These are phyloP conservation scores for Solanum clarkiae DNA, from an alignment of 257 asterid genomes.

Conservation along the genomic window DNA sequence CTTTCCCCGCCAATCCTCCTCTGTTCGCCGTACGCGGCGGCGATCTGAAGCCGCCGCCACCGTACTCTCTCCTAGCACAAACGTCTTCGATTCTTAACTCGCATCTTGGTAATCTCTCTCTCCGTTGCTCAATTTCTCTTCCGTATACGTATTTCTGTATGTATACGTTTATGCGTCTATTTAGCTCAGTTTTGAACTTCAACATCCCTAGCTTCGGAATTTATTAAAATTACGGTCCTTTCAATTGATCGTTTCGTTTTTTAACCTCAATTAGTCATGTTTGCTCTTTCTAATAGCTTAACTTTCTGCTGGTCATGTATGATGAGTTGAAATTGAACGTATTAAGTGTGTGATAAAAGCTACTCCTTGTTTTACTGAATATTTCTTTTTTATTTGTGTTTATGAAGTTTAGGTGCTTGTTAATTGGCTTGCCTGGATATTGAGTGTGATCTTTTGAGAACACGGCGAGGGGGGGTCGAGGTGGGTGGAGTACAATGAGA, in stretches of 20 bases:
- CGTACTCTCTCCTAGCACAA: neutral
- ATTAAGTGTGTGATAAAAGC: neutral
- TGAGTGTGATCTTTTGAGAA: neutral
- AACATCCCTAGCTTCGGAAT: neutral
- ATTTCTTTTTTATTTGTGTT: neutral
- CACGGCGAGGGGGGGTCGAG: neutral
- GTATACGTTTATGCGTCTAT: neutral
- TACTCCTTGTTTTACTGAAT: neutral
- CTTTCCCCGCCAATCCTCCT: neutral
- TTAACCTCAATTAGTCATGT: neutral
- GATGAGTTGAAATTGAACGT: neutral
- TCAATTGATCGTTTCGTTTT: neutral
- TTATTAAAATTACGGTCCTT: neutral
- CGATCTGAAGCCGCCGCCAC: constrained; percentile 18
- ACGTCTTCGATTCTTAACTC: neutral
- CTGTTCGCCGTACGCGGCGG: neutral
- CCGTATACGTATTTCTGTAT: neutral
- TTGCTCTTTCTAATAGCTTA: neutral
- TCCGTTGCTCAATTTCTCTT: neutral
- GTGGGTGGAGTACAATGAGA: constrained; percentile 43
- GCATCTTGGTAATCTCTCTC: neutral
- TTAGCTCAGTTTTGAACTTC: neutral
- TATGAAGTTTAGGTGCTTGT: neutral
- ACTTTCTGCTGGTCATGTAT: neutral
- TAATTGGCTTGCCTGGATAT: neutral